Percentiles rank a stretch among this genome's conserved stretches.
Conservation (phyloP, 257 asterid genomes). For the Euphrasia confusa region DNA sequence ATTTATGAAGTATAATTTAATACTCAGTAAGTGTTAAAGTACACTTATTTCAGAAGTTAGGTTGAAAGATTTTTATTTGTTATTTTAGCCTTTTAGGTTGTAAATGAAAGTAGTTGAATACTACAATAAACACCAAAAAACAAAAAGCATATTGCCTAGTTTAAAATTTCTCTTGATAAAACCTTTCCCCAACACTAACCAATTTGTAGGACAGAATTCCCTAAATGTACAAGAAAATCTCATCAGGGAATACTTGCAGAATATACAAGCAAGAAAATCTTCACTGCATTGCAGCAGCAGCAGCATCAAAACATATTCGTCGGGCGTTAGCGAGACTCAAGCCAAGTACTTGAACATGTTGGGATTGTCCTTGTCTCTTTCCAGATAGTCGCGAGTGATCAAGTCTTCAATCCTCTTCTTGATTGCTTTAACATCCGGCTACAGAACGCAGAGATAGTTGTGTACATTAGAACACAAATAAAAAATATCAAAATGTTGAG, state of each 20-base stretch:
- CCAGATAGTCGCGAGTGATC: conserved; percentile 89
- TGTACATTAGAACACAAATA: conserved; percentile 7
- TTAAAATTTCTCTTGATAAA: no score
- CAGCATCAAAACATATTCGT: background rate
- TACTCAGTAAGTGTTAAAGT: no score
- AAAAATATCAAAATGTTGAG: background rate
- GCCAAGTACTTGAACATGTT: conserved; percentile 97
- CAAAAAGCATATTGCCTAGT: no score
- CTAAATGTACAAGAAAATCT: background rate
- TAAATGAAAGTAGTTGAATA: no score
- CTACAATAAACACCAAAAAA: no score
- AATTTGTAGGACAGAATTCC: no score
- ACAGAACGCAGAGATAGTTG: conserved; percentile 11
- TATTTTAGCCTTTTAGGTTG: no score
- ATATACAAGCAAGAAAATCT: background rate
- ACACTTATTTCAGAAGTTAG: no score
- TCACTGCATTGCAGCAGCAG: no score
- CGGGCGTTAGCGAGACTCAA: conserved; percentile 29
- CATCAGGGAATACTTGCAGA: background rate
- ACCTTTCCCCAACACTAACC: no score
- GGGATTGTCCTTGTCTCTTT: conserved; percentile 91
- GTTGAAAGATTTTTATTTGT: no score
- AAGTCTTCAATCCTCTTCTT: conserved; percentile 96
- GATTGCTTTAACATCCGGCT: conserved; percentile 98
- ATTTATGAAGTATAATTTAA: no score